Conservation (phyloP, 768 basidiomycete species). For the Leucosporidium yakuticum region DNA sequence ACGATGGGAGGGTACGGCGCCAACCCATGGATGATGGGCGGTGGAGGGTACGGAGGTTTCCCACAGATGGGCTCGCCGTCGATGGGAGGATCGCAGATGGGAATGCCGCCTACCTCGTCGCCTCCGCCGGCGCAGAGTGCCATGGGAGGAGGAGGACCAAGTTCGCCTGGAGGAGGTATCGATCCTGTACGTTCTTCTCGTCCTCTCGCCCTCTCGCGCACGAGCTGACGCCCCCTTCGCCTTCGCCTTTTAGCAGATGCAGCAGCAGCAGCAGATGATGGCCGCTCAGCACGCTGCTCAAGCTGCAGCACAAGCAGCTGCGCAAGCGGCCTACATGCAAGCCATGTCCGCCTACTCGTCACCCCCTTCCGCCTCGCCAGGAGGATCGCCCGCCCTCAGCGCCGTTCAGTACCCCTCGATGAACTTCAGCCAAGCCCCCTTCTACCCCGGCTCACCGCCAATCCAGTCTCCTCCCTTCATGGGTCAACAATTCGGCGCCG, state of each 20-base stretch:
- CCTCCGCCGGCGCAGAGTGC: constrained; percentile 44
- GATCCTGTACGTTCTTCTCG: constrained; percentile 14
- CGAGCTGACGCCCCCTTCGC: background rate
- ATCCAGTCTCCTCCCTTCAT: background rate
- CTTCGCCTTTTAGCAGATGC: background rate
- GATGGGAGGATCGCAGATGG: constrained; percentile 50
- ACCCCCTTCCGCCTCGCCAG: background rate
- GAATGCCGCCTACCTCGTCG: constrained; percentile 43
- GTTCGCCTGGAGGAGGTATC: constrained; percentile 50
- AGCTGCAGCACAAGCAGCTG: constrained; percentile 26
- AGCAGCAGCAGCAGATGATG: constrained; percentile 54
- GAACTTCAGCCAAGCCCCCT: background rate
- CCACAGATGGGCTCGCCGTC: constrained; percentile 49
- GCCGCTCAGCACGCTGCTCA: constrained; percentile 64
- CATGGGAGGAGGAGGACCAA: constrained; percentile 38
- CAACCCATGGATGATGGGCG: constrained; percentile 33
- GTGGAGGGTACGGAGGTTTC: constrained; percentile 31
- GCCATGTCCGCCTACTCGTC: constrained; percentile 28
- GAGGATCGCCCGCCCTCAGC: constrained; percentile 10
- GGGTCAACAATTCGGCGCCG: background rate
- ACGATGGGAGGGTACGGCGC: constrained; percentile 38
- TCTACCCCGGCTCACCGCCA: background rate
- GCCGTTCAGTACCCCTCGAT: constrained; percentile 16
- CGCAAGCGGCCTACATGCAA: constrained; percentile 7
- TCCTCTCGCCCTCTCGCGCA: constrained; percentile 48